These are phyloP conservation scores for Nicotiana undulata DNA, from an alignment of 257 asterid genomes.

Conservation along the genomic window DNA sequence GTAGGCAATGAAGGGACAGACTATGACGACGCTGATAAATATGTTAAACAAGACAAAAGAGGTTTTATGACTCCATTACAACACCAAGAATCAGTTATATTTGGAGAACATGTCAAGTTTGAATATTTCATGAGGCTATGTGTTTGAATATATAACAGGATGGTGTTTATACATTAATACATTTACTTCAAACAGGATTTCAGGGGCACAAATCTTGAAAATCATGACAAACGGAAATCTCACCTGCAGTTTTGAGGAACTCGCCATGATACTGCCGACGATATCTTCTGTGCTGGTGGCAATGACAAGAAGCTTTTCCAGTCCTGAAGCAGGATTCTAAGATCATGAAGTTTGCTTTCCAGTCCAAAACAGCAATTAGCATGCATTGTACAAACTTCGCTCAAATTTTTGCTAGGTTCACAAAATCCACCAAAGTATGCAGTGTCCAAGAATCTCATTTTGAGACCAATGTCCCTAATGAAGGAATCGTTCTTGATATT, in stretches of 20 bases:
- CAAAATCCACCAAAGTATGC: slow-evolving; percentile 56
- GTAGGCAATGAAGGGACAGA: neutral
- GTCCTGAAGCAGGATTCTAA: slow-evolving; percentile 36
- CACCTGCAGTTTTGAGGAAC: slow-evolving; percentile 83
- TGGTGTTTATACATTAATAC: neutral
- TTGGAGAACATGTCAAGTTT: neutral
- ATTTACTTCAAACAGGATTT: neutral
- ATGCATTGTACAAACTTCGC: slow-evolving; percentile 50
- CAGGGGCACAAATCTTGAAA: neutral
- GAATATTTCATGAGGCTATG: neutral
- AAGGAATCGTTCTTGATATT: slow-evolving; percentile 32
- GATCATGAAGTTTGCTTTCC: slow-evolving; percentile 46
- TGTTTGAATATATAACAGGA: neutral
- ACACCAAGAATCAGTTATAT: neutral
- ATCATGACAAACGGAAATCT: neutral
- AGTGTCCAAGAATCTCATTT: slow-evolving; percentile 44
- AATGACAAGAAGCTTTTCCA: slow-evolving; percentile 38
- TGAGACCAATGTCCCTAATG: slow-evolving; percentile 26
- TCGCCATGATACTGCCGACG: slow-evolving; percentile 37
- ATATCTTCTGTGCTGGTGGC: slow-evolving; percentile 12
- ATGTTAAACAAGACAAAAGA: neutral
- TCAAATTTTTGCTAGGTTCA: slow-evolving; percentile 41
- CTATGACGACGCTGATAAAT: neutral
- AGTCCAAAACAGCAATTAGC: slow-evolving; percentile 62
- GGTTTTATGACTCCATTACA: neutral